Evolutionary conservation across 2,329 filamentous ascomycete species (phyloP).

Genomic region (Aspergillus oerlinghausenensis): DNA sequence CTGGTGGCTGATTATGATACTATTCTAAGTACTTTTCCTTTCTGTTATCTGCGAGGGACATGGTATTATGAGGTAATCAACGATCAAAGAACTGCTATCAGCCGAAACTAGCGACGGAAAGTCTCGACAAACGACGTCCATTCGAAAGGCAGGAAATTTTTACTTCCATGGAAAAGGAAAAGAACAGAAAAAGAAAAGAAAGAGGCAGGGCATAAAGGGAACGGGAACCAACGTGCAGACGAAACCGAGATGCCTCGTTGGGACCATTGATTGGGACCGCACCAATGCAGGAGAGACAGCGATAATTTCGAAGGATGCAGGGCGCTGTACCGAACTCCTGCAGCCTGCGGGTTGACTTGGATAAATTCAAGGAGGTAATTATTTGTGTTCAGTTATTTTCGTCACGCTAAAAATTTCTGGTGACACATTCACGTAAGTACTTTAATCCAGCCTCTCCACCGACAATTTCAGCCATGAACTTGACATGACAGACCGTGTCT

Average conservation of each 20-base stretch:
- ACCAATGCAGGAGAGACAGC: neutral
- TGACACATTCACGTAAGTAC: neutral
- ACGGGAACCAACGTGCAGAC: slow-evolving; percentile 13
- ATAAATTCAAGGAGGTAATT: neutral
- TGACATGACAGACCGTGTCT: neutral
- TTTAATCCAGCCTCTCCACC: neutral
- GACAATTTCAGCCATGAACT: neutral
- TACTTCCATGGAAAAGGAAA: neutral
- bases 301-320: slow-evolving; percentile 3
- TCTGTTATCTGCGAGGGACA: neutral
- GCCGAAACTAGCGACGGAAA: neutral
- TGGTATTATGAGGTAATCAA: neutral
- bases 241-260: neutral
- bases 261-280: too few species aligned
- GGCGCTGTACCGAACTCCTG: slow-evolving; percentile 14
- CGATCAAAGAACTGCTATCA: neutral
- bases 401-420: neutral
- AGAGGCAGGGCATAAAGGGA: neutral
- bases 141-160: neutral
- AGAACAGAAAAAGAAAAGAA: neutral
- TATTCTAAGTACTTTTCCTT: neutral
- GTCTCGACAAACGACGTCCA: neutral
- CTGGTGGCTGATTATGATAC: neutral
- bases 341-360: slow-evolving; percentile 15
- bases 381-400: neutral